Evolutionary conservation across 2,329 filamentous ascomycete species (phyloP).

Genomic region (Paramyrothecium sp.): DNA sequence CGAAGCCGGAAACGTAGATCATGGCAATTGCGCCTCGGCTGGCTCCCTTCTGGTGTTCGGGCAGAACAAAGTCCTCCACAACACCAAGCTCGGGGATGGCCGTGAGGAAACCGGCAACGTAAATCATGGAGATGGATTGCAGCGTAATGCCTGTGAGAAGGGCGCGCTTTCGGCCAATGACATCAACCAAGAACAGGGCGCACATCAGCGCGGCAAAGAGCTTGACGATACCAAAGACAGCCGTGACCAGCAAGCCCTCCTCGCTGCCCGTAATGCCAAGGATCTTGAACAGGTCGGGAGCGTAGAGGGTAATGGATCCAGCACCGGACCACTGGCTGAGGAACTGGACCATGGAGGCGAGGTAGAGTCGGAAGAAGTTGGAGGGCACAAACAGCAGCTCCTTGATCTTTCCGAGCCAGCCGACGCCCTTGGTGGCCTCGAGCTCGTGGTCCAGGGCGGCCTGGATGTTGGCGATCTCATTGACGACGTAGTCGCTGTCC

Average conservation of each 20-base stretch:
- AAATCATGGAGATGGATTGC: constrained; percentile 61
- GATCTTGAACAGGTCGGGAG: constrained; percentile 69
- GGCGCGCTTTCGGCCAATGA: constrained; percentile 71
- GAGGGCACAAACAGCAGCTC: constrained; percentile 66
- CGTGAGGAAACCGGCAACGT: constrained; percentile 60
- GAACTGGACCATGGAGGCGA: constrained; percentile 67
- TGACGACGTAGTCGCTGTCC: constrained; percentile 59
- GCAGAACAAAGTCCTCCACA: constrained; percentile 46
- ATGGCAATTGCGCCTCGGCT: constrained; percentile 69
- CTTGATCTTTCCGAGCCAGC: constrained; percentile 63
- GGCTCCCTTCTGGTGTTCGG: constrained; percentile 46
- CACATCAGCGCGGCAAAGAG: constrained; percentile 65
- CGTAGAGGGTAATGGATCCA: constrained; percentile 74
- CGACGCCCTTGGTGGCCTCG: constrained; percentile 66
- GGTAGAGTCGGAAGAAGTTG: constrained; percentile 72
- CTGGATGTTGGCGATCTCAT: constrained; percentile 64
- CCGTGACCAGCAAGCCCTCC: constrained; percentile 70
- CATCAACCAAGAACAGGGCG: constrained; percentile 76
- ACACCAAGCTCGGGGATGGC: constrained; percentile 58
- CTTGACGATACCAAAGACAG: constrained; percentile 75
- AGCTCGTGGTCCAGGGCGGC: constrained; percentile 66
- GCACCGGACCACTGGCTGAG: constrained; percentile 74
- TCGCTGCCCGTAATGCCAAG: constrained; percentile 67
- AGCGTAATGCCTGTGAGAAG: constrained; percentile 59
- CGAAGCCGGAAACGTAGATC: constrained; percentile 69